Evolutionary conservation across 352 stramenopile genomes (phyloP), one percentile per base, ranked within the genome.

Genomic region (Thraustochytrium striatum): DNA sequence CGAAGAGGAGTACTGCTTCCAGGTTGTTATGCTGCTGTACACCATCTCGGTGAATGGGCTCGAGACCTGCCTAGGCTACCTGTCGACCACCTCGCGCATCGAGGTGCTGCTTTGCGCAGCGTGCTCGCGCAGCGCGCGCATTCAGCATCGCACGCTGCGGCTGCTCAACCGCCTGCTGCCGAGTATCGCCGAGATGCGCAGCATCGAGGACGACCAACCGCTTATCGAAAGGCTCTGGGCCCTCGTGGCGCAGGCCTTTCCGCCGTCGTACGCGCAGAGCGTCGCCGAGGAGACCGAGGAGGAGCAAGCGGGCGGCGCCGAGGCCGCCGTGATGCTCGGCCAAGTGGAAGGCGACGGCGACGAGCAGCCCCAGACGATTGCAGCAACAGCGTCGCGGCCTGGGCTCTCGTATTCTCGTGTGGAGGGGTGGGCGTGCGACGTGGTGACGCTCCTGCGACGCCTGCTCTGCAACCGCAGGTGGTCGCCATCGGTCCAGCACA

Each of bases 1-100:
- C 68, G 86, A 89, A 33, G 85, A 89, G 47, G 89, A 95, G 68
- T 95, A 95, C 83, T 93, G 89, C 82, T 94, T 93, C 73, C 90
- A 95, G 72, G 93, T 95, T 57, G 93, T 90, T 81, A 88, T 88
- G 13, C 79, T 95, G 2, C 65, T 95, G 19, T 93, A 92, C 72
- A 93, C 89, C 16, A 75, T 61, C 28, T 61, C 28, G 16, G 90
- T 95, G 30, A 95, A 90, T 57, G 89, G 89, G 0, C 92, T 89
- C 19, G 84, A 87, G 35, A 89, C 93, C 38, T 94, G 89, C 61
- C 83, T 88, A 16, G 91, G 88, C 1, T 90, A 93, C 39, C 73
- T 95, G 47, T 95, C 90, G 57, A 92, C 90, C 0, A 91, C 89
- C 30, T 82, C 87, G 16, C 93, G 90, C 89, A 82, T 95, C n/a